These are phyloP conservation scores for Cyclanthera cordifolia DNA, from an alignment of 306 rosid genomes.

Conservation along the genomic window DNA sequence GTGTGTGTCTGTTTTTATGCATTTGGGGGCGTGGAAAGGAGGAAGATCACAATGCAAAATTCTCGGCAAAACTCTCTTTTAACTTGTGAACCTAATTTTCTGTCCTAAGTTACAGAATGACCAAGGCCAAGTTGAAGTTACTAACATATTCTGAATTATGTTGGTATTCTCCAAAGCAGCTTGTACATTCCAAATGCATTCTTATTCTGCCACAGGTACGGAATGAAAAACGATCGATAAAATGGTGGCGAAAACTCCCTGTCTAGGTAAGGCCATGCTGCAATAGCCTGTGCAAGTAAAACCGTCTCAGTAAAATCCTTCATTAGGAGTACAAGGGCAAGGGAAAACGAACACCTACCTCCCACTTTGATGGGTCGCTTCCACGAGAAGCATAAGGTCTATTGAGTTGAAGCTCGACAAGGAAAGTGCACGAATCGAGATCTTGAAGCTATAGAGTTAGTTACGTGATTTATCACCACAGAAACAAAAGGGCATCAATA, in stretches of 20 bases:
- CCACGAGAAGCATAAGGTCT: conserved; percentile 79
- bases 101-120: not conserved
- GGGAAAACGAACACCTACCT: conserved; percentile 39
- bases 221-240: conserved; percentile 85
- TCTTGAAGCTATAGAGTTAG: conserved; percentile 48
- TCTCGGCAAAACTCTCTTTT: not conserved
- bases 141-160: conserved; percentile 16
- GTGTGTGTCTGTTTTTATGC: not conserved
- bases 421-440: conserved; percentile 66
- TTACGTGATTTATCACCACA: not conserved
- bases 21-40: not conserved
- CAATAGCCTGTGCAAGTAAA: conserved; percentile 48
- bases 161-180: conserved; percentile 46
- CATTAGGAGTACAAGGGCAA: not conserved
- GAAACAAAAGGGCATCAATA: not conserved
- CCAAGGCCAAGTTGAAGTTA: not conserved
- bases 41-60: not conserved
- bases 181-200: conserved; percentile 90
- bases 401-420: conserved; percentile 70
- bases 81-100: not conserved
- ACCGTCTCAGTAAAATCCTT: conserved; percentile 2
- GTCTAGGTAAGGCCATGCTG: conserved; percentile 78
- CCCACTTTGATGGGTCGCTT: conserved; percentile 72
- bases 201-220: conserved; percentile 72
- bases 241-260: conserved; percentile 78